phyloP scores from a whole-genome alignment of 345 rosid species.

The Euphorbia tirucalli region DNA sequence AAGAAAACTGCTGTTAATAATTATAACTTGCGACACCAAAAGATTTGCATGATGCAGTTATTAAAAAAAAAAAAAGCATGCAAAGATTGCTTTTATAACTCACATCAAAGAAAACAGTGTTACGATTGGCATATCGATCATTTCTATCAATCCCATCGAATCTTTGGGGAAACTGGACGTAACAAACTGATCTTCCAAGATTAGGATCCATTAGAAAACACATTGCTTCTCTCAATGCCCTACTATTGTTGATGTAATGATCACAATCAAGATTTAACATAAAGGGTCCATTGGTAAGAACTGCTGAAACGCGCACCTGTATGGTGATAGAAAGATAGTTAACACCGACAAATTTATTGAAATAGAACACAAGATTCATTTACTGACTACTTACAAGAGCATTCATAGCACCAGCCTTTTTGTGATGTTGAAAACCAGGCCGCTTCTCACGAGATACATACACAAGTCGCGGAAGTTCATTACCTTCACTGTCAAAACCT shows the following conservation, averaged over 20 bases:
- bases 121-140: slow-evolving; percentile 36
- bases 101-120: slow-evolving; percentile 37
- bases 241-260: slow-evolving; percentile 38
- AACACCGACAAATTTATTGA: not conserved
- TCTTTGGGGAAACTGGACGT: slow-evolving; percentile 37
- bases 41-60: not conserved
- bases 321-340: not conserved
- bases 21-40: not conserved
- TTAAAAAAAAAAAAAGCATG: not conserved
- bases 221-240: slow-evolving; percentile 37
- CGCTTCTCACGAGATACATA: slow-evolving; percentile 38
- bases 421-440: slow-evolving; percentile 39
- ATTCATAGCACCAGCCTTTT: slow-evolving; percentile 40
- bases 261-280: slow-evolving; percentile 38
- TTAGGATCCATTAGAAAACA: slow-evolving; percentile 39
- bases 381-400: slow-evolving; percentile 31
- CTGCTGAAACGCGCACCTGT: slow-evolving; percentile 38
- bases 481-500: slow-evolving; percentile 35
- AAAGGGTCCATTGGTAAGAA: slow-evolving; percentile 37
- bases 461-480: slow-evolving; percentile 36
- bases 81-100: not conserved
- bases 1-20: not conserved
- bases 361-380: not conserved
- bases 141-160: slow-evolving; percentile 33
- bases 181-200: slow-evolving; percentile 32